phyloP scores from a whole-genome alignment of 345 rosid species.

The Euphorbia pulcherrima region DNA sequence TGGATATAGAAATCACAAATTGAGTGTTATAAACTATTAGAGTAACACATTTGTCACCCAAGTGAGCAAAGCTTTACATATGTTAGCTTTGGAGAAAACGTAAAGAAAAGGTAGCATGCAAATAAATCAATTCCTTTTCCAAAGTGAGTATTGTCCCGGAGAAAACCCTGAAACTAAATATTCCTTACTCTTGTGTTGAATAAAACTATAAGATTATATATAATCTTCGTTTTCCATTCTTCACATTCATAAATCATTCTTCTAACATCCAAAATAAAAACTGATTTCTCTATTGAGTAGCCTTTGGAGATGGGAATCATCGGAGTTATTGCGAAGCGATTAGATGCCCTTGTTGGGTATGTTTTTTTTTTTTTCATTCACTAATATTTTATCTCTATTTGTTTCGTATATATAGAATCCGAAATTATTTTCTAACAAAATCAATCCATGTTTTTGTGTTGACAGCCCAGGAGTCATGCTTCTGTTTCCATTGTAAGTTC shows the following conservation, averaged over 20 bases:
- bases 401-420: not conserved
- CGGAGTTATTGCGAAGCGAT: conserved; percentile 13
- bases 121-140: not conserved
- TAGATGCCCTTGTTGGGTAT: conserved; percentile 15
- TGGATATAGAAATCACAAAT: too few relatives aligned
- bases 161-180: not conserved
- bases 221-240: not conserved
- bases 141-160: not conserved
- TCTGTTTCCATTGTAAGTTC: conserved; percentile 79
- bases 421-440: not conserved
- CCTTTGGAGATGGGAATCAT: conserved; percentile 7
- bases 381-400: not conserved
- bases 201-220: not conserved
- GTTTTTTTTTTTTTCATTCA: not conserved
- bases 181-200: conserved; percentile 1
- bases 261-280: not conserved
- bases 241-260: too few relatives aligned
- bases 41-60: too few relatives aligned
- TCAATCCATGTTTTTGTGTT: not conserved
- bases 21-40: too few relatives aligned
- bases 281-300: too few relatives aligned
- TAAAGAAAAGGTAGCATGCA: not conserved
- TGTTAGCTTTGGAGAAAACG: not conserved
- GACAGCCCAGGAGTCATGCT: conserved; percentile 88
- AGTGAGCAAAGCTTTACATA: too few relatives aligned